A percentile compares a stretch with the other conserved stretches of the same genome.
Evolutionary conservation across 306 rosid genomes (phyloP).

Genomic region (Myrica gale): DNA sequence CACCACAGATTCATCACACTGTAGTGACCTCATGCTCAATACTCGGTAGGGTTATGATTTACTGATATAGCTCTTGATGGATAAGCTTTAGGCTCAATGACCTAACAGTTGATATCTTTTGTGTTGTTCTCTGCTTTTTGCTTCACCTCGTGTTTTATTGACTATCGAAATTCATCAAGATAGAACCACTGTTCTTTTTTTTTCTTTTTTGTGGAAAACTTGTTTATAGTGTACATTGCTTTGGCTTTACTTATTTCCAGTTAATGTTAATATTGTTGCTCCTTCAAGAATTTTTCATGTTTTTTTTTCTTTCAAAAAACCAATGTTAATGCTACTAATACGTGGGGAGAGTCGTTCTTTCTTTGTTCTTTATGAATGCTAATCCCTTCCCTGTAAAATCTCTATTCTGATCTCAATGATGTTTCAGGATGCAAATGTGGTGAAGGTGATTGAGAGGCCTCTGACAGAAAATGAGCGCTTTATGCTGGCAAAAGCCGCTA

Average conservation of each 20-base stretch:
- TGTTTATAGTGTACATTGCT: background rate
- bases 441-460: conserved; percentile 95
- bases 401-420: conserved; percentile 4
- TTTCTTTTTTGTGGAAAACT: background rate
- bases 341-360: background rate
- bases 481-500: conserved; percentile 94
- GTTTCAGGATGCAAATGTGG: conserved; percentile 73
- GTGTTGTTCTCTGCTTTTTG: background rate
- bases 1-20: background rate
- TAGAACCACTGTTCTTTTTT: background rate
- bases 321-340: background rate
- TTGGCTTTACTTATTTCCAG: background rate
- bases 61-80: background rate
- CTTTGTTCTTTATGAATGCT: conserved; percentile 7
- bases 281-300: background rate
- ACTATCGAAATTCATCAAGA: background rate
- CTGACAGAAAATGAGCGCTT: conserved; percentile 80
- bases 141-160: background rate
- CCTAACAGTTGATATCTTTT: background rate
- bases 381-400: conserved; percentile 22
- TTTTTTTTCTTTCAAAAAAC: background rate
- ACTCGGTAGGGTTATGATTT: background rate
- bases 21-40: background rate
- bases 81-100: background rate
- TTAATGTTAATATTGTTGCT: background rate